phyloP scores from a whole-genome alignment of 495 filamentous ascomycete genomes.

The Penicillium samsonianum region DNA sequence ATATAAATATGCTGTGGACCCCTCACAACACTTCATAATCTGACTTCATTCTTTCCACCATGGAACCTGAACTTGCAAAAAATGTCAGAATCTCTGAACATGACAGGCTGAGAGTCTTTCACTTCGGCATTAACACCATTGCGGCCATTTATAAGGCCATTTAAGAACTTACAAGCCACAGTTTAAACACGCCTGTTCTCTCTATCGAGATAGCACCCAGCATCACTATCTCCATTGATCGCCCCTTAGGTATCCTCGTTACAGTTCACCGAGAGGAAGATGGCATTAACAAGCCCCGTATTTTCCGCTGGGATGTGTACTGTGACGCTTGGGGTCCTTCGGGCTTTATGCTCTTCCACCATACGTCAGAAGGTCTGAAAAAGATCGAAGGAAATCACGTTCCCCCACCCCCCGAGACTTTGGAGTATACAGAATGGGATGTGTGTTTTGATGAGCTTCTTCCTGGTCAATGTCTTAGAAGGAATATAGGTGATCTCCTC shows the following conservation, averaged over 20 bases:
- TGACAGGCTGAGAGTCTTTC: background rate
- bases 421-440: background rate
- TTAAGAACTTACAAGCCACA: background rate
- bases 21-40: too few relatives aligned
- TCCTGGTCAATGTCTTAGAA: slow-evolving; percentile 2
- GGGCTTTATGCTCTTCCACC: slow-evolving; percentile 9
- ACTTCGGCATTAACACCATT: background rate
- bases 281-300: slow-evolving; percentile 1
- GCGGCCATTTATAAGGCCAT: background rate
- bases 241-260: background rate
- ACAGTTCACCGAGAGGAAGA: slow-evolving; percentile 1
- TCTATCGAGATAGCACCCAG: background rate
- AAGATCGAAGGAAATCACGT: background rate
- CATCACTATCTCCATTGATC: background rate
- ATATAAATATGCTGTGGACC: too few relatives aligned
- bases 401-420: background rate
- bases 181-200: background rate
- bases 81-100: background rate
- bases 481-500: background rate
- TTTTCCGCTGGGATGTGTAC: background rate
- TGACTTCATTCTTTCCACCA: background rate
- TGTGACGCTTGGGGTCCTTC: slow-evolving; percentile 9
- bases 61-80: slow-evolving; percentile 2
- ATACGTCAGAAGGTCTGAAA: slow-evolving; percentile 7
- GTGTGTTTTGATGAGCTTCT: background rate